Evolutionary conservation across 2,329 filamentous ascomycete species (phyloP), one percentile per base, ranked within the genome.

Genomic region (Phaeosphaeriaceae sp.): DNA sequence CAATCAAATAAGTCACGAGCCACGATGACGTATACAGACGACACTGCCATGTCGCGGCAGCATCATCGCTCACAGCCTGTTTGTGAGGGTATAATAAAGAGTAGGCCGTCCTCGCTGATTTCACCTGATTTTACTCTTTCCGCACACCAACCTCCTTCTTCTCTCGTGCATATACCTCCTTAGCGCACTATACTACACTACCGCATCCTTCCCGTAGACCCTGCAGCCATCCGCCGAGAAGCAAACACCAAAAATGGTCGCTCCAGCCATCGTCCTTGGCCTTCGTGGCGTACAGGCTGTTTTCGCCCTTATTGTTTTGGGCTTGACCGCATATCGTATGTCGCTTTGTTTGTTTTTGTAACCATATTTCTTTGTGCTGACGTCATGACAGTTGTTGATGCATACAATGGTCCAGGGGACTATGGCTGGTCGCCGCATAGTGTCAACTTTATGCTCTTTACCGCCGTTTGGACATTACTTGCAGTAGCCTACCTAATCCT

Each of bases 401-500:
- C 72, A 62, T 79, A 74, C 65, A 78, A 74, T 41, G 57, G 64
- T 50, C 78, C 81, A 52, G 85, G 79, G 34, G 72, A 16, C 29
- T 40, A 72, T 64, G 63, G 74, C 66, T 67, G 68, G 54, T 77
- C 75, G 42, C 86, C 87, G 6, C 79, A 82, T 20, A 76, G 79
- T 23, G 77, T 88, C 69, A 85, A 87, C 76, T 96, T 94, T 77
- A 83, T 93, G 77, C 80, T 96, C 72, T 96, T 96, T 81, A 82
- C 81, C 70, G 79, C 84, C 36, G 77, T 93, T 64, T 95, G 90
- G 89, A 89, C 90, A 2, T 54, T 74, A 9, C 81, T 95, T 46
- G 80, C 77, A 1, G 81, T 93, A 21, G 75, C 83, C 52, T 96
- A 92, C 75, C 81, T 95, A 51, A 81, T 85, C 60, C 56, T 94